Conservation (phyloP, 208 protist genomes). For the Trypanosomatidae sp. region DNA sequence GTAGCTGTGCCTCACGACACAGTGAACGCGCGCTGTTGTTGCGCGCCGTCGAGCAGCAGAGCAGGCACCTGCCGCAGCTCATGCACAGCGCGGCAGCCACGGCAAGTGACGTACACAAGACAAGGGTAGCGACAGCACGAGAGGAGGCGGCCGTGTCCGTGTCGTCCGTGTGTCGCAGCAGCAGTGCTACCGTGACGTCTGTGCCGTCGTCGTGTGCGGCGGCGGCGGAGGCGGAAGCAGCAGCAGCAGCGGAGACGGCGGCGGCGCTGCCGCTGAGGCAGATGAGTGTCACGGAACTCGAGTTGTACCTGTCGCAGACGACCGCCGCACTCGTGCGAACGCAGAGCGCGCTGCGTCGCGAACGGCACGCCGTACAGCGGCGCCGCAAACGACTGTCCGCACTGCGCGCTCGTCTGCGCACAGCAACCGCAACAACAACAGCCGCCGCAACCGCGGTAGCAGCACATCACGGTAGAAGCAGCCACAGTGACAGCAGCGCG, state of each 20-base stretch:
- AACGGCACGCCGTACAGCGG: constrained; percentile 29
- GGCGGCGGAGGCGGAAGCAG: not conserved
- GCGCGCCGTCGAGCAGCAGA: constrained; percentile 31
- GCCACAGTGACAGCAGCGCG: too few relatives aligned
- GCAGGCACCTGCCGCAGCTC: constrained; percentile 22
- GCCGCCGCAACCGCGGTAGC: too few relatives aligned
- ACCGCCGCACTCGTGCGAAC: constrained; percentile 22
- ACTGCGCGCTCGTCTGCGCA: too few relatives aligned
- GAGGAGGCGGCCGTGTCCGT: not conserved
- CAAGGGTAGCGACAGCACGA: too few relatives aligned
- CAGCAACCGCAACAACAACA: too few relatives aligned
- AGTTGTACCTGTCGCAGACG: constrained; percentile 48
- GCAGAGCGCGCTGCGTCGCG: constrained; percentile 31
- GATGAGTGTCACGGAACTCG: constrained; percentile 62
- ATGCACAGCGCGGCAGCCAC: not conserved
- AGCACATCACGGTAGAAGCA: too few relatives aligned
- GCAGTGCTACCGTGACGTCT: too few relatives aligned
- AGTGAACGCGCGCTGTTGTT: constrained; percentile 19
- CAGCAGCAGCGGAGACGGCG: not conserved
- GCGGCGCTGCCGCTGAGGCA: constrained; percentile 11
- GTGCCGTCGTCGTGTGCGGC: too few relatives aligned
- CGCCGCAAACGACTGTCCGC: constrained; percentile 16
- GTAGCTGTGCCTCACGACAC: constrained; percentile 46
- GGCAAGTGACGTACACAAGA: not conserved
- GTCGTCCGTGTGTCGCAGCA: not conserved